phyloP scores from a whole-genome alignment of 2,329 filamentous ascomycete genomes.

The Purpureocillium takamizusanense region DNA sequence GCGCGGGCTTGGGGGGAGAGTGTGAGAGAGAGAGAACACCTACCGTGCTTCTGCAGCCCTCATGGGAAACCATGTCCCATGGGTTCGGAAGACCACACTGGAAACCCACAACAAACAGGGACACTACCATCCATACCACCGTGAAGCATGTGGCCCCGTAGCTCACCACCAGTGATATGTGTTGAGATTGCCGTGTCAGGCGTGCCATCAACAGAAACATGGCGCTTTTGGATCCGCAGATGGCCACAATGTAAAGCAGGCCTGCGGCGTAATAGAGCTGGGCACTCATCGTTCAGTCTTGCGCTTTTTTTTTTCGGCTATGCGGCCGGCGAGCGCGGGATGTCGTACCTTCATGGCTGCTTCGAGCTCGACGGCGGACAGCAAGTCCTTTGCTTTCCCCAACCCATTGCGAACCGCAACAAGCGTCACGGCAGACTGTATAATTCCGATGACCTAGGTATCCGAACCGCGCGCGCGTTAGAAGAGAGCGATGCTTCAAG shows the following conservation, averaged over 20 bases:
- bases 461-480: no score
- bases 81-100: slow-evolving; percentile 5
- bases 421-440: slow-evolving; percentile 5
- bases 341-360: slow-evolving; percentile 6
- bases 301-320: not conserved
- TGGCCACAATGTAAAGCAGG: slow-evolving; percentile 8
- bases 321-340: not conserved
- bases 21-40: not conserved
- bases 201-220: slow-evolving; percentile 9
- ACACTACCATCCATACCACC: slow-evolving; percentile 3
- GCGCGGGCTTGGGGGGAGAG: no score
- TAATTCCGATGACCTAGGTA: slow-evolving; percentile 3
- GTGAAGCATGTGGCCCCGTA: slow-evolving; percentile 5
- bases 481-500: no score
- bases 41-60: slow-evolving; percentile 4
- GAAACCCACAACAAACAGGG: slow-evolving; percentile 5
- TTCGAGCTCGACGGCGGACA: not conserved
- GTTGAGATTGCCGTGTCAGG: slow-evolving; percentile 7
- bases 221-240: slow-evolving; percentile 9
- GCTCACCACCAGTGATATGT: slow-evolving; percentile 3
- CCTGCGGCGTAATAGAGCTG: slow-evolving; percentile 6
- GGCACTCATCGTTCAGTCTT: not conserved
- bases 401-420: slow-evolving; percentile 6
- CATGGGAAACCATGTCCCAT: slow-evolving; percentile 3
- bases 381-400: slow-evolving; percentile 4